Evolutionary conservation across 345 rosid genomes (phyloP), one percentile per base, ranked within the genome.

Genomic region (Mallotus nudiflorus): DNA sequence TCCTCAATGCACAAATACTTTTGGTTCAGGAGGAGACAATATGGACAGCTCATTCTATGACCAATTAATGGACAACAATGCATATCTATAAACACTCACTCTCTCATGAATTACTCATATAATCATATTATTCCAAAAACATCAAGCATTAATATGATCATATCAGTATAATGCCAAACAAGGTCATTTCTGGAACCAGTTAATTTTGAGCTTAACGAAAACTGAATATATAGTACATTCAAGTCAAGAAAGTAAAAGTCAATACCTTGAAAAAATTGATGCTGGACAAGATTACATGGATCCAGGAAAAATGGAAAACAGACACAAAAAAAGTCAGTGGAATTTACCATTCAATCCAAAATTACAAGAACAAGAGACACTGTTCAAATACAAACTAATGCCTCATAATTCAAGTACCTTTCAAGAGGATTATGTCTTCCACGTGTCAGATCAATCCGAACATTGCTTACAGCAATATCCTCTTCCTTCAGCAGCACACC

Each of bases 181-280:
- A 42, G 18, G 35, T 39, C 31, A 37, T 40, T 52, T 33, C 10
- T 40, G 68, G 4, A 6, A 54, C 13, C 69, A 63, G 45, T 53
- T 53, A 27, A 44, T 15, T 40, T 28, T n/a, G 42, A 52, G 11
- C 25, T 44, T 19, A 31, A n/a, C 1, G 5, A 9, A 37, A 51
- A 55, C 53, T 37, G 33, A 66, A 18, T 20, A 49, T 16, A 58
- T 25, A 10, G 40, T 48, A 58, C n/a, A 65, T 31, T 11, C 7
- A 29, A 18, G 20, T 66, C 35, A 49, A 58, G 15, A 20, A 73
- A 20, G 37, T n/a, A n/a, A n/a, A 42, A 25, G 56, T 50, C 46
- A 24, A 69, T 89, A 93, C 98, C 98, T 88, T 84, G 86, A 86
- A 94, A 84, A 94, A 94, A 40, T 89, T 83, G 87, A 94, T 88